Percentiles rank a stretch among this genome's conserved stretches.
phyloP scores from a whole-genome alignment of 2,329 filamentous ascomycete genomes.

The Chalaropsis thielavioides region DNA sequence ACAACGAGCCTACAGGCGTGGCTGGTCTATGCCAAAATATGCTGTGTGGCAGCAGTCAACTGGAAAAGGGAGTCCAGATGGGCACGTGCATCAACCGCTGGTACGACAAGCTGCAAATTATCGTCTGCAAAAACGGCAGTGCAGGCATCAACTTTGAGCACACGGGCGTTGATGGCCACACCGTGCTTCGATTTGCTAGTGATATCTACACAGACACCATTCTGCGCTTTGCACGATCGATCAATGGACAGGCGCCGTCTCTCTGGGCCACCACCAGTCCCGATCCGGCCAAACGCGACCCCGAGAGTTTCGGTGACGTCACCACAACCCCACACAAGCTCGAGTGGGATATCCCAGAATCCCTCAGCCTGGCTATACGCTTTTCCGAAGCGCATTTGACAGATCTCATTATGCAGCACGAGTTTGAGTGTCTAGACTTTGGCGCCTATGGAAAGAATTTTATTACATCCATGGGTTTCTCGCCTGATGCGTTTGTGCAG shows the following conservation, averaged over 20 bases:
- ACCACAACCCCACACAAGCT: conserved; percentile 89
- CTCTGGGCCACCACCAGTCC: conserved; percentile 85
- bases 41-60: conserved; percentile 87
- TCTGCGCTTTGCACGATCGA: conserved; percentile 71
- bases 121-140: conserved; percentile 96
- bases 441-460: conserved; percentile 87
- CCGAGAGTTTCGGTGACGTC: conserved; percentile 81
- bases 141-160: conserved; percentile 99
- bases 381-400: conserved; percentile 92
- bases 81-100: conserved; percentile 96
- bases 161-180: conserved; percentile 94
- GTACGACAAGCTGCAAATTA: conserved; percentile 99
- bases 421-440: conserved; percentile 88
- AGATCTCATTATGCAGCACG: conserved; percentile 90
- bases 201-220: conserved; percentile 98
- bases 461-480: conserved; percentile 93
- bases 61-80: conserved; percentile 86
- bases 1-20: conserved; percentile 67
- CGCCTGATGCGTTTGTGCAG: conserved; percentile 91
- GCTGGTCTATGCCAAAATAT: conserved; percentile 93
- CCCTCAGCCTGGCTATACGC: conserved; percentile 76
- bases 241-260: conserved; percentile 84
- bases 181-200: conserved; percentile 86
- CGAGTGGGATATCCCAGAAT: conserved; percentile 93
- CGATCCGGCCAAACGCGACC: conserved; percentile 83